Evolutionary conservation across 73 alveolate species (phyloP).

Genomic region (Symbiodinium natans): DNA sequence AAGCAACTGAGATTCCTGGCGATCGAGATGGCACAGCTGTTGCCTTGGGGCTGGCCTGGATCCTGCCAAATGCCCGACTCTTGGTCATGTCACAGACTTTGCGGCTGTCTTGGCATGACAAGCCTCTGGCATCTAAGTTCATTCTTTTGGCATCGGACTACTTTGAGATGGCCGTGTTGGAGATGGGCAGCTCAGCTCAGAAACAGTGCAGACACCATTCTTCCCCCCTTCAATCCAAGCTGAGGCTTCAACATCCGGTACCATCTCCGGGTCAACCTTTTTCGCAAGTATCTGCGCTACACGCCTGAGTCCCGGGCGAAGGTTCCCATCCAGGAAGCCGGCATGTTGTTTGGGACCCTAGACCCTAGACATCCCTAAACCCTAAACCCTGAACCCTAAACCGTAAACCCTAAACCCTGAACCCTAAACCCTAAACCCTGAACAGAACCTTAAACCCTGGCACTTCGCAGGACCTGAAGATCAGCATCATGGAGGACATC

Average conservation of each 20-base stretch:
- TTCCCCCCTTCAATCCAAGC: background rate
- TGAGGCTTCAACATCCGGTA: constrained; percentile 72
- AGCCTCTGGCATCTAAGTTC: constrained; percentile 6
- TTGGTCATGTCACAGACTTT: too few relatives aligned
- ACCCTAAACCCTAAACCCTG: too few relatives aligned
- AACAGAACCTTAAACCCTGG: too few relatives aligned
- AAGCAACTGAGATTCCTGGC: constrained; percentile 7
- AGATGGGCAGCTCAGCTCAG: constrained; percentile 44
- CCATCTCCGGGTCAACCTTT: constrained; percentile 68
- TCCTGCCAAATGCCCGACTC: constrained; percentile 40
- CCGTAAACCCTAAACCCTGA: too few relatives aligned
- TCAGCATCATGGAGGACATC: constrained; percentile 82
- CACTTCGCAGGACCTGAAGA: constrained; percentile 26
- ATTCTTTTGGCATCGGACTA: constrained; percentile 25
- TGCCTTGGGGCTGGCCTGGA: constrained; percentile 62
- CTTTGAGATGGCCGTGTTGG: constrained; percentile 81
- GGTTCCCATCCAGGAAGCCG: constrained; percentile 62
- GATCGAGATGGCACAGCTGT: constrained; percentile 56
- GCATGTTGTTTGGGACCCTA: too few relatives aligned
- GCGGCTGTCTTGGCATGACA: too few relatives aligned
- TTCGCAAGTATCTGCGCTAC: constrained; percentile 72
- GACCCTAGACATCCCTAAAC: too few relatives aligned
- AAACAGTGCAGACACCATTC: background rate
- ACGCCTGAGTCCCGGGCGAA: constrained; percentile 35
- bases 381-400: too few relatives aligned